Evolutionary conservation across 208 protist species (phyloP).

Genomic region (Trypanosoma congolense): DNA sequence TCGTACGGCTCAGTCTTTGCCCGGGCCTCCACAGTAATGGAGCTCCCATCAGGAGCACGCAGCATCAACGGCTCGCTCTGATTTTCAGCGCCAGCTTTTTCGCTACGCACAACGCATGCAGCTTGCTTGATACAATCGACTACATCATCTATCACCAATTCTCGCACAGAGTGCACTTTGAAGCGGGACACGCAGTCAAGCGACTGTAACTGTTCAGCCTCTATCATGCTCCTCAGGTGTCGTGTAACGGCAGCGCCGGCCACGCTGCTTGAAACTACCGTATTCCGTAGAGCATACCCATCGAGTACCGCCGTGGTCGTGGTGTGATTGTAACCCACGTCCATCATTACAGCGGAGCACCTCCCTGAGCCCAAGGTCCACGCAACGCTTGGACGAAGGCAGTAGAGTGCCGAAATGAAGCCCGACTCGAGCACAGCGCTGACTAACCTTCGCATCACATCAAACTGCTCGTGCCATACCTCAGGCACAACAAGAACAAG

Average conservation of each 20-base stretch:
- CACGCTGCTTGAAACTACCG: slow-evolving; percentile 37
- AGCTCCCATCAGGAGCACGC: slow-evolving; percentile 44
- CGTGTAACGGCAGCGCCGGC: slow-evolving; percentile 55
- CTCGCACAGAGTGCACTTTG: slow-evolving; percentile 3
- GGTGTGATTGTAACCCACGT: slow-evolving; percentile 70
- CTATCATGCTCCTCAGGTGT: slow-evolving; percentile 25
- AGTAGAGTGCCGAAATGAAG: slow-evolving; percentile 61
- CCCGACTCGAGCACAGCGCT: slow-evolving; percentile 53
- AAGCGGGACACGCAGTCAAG: slow-evolving; percentile 21
- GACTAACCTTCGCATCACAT: slow-evolving; percentile 54
- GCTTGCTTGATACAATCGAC: slow-evolving; percentile 15
- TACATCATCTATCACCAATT: slow-evolving; percentile 10
- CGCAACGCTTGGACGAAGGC: slow-evolving; percentile 63
- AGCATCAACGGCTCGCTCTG: slow-evolving; percentile 16
- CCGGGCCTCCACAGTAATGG: slow-evolving; percentile 24
- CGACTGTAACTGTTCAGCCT: slow-evolving; percentile 29
- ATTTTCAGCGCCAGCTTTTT: background rate
- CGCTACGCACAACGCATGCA: slow-evolving; percentile 15
- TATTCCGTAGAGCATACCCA: slow-evolving; percentile 68
- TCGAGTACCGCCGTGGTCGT: slow-evolving; percentile 77
- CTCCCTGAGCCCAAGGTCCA: slow-evolving; percentile 62
- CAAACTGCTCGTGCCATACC: slow-evolving; percentile 58
- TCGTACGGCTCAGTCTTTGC: slow-evolving; percentile 47
- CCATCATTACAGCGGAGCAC: slow-evolving; percentile 66
- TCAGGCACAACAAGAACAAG: slow-evolving; percentile 79